Base-by-base conservation (phyloP, 768 basidiomycete species). In the Tricholoma sp. region DNA sequence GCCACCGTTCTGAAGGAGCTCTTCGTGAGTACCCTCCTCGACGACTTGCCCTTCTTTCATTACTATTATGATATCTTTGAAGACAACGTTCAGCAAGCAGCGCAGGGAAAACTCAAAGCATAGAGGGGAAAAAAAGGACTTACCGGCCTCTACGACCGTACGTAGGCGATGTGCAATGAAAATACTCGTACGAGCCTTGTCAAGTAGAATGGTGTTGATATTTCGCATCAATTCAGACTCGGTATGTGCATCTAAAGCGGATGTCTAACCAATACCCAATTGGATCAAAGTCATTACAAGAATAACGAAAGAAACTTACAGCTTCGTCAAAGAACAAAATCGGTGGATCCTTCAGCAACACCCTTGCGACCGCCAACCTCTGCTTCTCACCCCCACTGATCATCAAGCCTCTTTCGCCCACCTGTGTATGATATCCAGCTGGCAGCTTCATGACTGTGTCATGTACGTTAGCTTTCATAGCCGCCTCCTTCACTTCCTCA, bases 331-430 rank as follows among this genome's bases (percentile, higher is more conserved):
- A 99, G 76, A 98, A 98, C 64, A 98, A 65, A 63, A 98, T 98
- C 11, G 89, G 88, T 0, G 97, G 95, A 69, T 99, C 89, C 74
- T 98, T 98, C 50, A 98, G 72, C 63, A 99, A 71, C 33, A 95
- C 86, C 24, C 97, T 77, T 20, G 97, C 97, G 15, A 99, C 91
- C 2, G 97, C 97, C 63, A 99, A 72, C 51, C 97, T 74, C 76
- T 99, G 97, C 72, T 99, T 99, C 80, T 99, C 97, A 1, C 97
- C 97, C 0, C 97, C 97, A 36, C 92, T 95, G 49, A 99, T 92
- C 97, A 99, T 99, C 67, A 98, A 69, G 4, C 97, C 97, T 39
- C 97, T 75, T 72, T 99, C 97, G 1, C 97, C 97, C 20, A 99
- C 97, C 64, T 88, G 88, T 2, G 97, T 98, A 39, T 72, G 65